Evolutionary conservation across 1,139 yeast genomes (phyloP).

Genomic region (Arxiozyma telluris): DNA sequence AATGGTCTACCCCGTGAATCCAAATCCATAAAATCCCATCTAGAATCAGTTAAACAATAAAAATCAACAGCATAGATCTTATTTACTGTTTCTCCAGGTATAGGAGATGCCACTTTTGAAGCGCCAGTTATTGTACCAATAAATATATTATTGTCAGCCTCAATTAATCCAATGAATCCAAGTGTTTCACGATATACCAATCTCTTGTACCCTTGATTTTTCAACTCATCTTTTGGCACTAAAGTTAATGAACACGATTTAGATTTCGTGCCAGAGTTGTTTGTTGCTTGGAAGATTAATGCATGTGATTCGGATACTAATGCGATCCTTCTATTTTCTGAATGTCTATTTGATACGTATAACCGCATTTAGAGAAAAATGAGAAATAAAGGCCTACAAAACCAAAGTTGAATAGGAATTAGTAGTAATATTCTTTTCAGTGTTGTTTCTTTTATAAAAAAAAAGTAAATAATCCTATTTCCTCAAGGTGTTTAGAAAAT

Average conservation of each 20-base stretch:
- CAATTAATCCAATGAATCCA: conserved; percentile 83
- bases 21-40: conserved; percentile 69
- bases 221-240: conserved; percentile 21
- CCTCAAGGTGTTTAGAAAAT: too few species aligned
- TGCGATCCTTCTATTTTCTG: conserved; percentile 25
- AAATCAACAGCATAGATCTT: conserved; percentile 80
- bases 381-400: neutral
- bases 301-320: conserved; percentile 26
- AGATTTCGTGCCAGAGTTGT: conserved; percentile 8
- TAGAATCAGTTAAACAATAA: conserved; percentile 50
- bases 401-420: neutral
- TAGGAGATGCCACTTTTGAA: conserved; percentile 73
- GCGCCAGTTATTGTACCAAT: conserved; percentile 74
- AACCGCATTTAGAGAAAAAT: neutral
- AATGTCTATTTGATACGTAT: neutral
- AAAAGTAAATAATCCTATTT: too few species aligned
- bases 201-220: conserved; percentile 32
- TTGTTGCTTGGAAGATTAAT: conserved; percentile 21
- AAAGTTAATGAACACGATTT: conserved; percentile 25
- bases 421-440: neutral
- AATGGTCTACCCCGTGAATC: conserved; percentile 58
- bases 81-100: conserved; percentile 69
- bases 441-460: neutral
- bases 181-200: conserved; percentile 50
- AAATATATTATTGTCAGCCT: conserved; percentile 56